Evolutionary conservation across 2,329 filamentous ascomycete genomes (phyloP).

Genomic region (Aurifilum marmelostoma): DNA sequence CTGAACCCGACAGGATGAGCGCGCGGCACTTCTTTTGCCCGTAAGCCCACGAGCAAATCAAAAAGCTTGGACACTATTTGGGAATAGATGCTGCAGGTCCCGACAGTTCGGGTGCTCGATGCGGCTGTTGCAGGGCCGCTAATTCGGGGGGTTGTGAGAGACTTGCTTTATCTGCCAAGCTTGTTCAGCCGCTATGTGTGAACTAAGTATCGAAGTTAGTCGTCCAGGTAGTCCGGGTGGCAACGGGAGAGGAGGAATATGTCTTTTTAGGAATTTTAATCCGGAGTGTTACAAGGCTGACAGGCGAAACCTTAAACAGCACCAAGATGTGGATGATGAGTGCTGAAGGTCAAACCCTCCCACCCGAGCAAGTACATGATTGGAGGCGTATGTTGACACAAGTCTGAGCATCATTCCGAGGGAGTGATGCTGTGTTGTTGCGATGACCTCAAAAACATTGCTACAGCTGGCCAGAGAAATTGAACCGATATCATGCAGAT

Average conservation of each 20-base stretch:
- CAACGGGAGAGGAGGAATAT: neutral
- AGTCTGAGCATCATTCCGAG: neutral
- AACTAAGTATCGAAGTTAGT: no score
- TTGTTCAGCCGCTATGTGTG: neutral
- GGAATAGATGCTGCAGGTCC: neutral
- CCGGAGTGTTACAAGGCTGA: neutral
- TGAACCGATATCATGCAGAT: neutral
- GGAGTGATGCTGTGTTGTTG: neutral
- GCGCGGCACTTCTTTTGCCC: constrained; percentile 4
- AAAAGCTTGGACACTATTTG: neutral
- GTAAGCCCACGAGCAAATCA: neutral
- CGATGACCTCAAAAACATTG: neutral
- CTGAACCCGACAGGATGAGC: constrained; percentile 5
- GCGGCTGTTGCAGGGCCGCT: neutral
- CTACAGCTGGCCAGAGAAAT: neutral
- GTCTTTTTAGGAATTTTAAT: no score
- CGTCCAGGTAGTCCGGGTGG: neutral
- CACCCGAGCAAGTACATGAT: neutral
- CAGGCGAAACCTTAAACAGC: neutral
- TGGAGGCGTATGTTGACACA: neutral
- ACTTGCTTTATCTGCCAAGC: neutral
- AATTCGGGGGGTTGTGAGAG: neutral
- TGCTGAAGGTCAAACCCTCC: neutral
- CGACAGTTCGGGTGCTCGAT: neutral
- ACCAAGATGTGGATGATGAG: neutral